These are phyloP conservation scores for Marchantia paleacea DNA, from an alignment of 225 moss, liverwort and hornwort genomes.

Conservation along the genomic window DNA sequence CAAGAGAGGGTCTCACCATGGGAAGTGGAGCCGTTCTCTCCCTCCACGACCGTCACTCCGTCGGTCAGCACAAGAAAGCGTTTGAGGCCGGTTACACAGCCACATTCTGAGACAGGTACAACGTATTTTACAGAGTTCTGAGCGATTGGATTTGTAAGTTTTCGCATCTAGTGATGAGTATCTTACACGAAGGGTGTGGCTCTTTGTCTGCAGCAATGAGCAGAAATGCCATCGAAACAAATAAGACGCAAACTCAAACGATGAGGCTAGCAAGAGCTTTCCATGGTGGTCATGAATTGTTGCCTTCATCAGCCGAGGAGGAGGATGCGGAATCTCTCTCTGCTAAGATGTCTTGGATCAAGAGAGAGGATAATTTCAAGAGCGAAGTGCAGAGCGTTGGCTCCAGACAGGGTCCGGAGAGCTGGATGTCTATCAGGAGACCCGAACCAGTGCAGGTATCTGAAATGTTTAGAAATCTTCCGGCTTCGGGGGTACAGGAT, in stretches of 20 bases:
- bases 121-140: too few relatives aligned
- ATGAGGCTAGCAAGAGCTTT: slow-evolving; percentile 8
- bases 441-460: slow-evolving; percentile 20
- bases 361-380: slow-evolving; percentile 39
- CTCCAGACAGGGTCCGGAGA: slow-evolving; percentile 21
- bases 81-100: slow-evolving; percentile 31
- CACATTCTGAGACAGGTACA: background rate
- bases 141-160: too few relatives aligned
- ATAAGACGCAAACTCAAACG: slow-evolving; percentile 1
- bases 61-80: slow-evolving; percentile 42
- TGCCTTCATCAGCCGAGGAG: slow-evolving; percentile 11
- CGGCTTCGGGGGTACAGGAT: slow-evolving; percentile 19
- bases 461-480: slow-evolving; percentile 15
- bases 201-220: slow-evolving; percentile 7
- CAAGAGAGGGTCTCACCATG: slow-evolving; percentile 78
- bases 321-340: slow-evolving; percentile 41
- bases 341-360: slow-evolving; percentile 49
- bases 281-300: slow-evolving; percentile 15
- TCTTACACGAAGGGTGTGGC: background rate
- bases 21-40: slow-evolving; percentile 67
- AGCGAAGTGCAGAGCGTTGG: background rate
- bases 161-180: too few relatives aligned
- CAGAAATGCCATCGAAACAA: background rate
- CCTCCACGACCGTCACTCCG: slow-evolving; percentile 30
- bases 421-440: slow-evolving; percentile 34